Evolutionary conservation across 352 stramenopile genomes (phyloP), one percentile per base, ranked within the genome.

Genomic region (Phytophthora ohioensis): DNA sequence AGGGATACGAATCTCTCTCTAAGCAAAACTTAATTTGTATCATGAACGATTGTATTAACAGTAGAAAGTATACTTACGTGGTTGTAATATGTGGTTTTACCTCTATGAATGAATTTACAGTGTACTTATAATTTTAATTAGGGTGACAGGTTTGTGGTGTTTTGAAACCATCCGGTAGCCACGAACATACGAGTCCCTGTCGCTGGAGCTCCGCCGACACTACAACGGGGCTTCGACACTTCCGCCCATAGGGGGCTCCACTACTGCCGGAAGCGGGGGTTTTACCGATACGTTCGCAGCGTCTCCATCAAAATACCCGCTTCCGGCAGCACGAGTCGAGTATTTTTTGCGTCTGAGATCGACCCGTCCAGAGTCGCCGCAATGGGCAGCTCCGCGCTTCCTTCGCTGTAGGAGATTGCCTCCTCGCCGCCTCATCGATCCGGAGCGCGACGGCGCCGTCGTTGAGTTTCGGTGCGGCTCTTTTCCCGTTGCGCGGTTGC

Each of bases 281-380:
- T 21, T 2, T 12, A 15, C 34, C 9, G 35, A 53, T 58, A 58
- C 31, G 2, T 11, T 9, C 0, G 13, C 32, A 2, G 60, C n/a
- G 31, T 70, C 63, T 70, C 63, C 54, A 70, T 70, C 53, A 70
- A 70, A 70, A 70, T 64, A 70, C 63, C 63, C 54, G 45, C 27
- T 65, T 70, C 45, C 9, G 63, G 45, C 63, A 48, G 15, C 13
- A 3, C 36, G 12, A 30, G 11, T 10, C 2, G 17, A 61, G 53
- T 57, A 63, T 69, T 64, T 62, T 69, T 69, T 49, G 62, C 62
- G 62, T 63, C 54, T 70, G 43, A 32, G 53, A 51, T 63, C 17
- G 32, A 3, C 49, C 15, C 48, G 36, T 27, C 13, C 31, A 57
- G 30, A 65, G 63, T 43, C 53, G 62, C 54, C 45, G 48, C 59